Conservation (phyloP, 495 filamentous ascomycete genomes). For the Penicillium diatomitis region DNA sequence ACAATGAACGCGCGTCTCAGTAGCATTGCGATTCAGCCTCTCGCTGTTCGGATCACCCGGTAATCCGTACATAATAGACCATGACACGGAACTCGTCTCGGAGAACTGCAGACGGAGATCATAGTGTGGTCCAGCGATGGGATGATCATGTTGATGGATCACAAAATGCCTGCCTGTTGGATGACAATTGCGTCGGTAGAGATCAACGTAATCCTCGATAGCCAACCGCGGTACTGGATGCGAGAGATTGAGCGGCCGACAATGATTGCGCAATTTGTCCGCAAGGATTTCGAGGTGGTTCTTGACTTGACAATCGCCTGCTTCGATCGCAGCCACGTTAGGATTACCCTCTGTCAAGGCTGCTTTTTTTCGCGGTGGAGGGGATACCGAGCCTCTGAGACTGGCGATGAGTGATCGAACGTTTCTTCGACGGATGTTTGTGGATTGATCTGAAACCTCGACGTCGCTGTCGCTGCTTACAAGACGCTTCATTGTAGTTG, state of each 20-base stretch:
- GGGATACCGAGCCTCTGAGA: conserved; percentile 9
- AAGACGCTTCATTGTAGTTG: conserved; percentile 2
- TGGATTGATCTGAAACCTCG: background rate
- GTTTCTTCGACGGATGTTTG: background rate
- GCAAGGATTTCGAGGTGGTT: conserved; percentile 48
- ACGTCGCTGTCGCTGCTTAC: conserved; percentile 3
- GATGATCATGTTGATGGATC: conserved; percentile 63
- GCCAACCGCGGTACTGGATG: conserved; percentile 26
- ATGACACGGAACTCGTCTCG: conserved; percentile 51
- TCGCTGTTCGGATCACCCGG: conserved; percentile 54
- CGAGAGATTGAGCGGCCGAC: conserved; percentile 1
- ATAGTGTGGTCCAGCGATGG: conserved; percentile 54
- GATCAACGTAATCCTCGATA: conserved; percentile 36
- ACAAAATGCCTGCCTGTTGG: conserved; percentile 50
- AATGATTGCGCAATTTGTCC: conserved; percentile 24
- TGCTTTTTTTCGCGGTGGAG: conserved; percentile 2
- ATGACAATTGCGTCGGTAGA: conserved; percentile 45
- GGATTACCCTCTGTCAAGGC: background rate
- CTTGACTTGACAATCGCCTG: conserved; percentile 41
- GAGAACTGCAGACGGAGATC: conserved; percentile 61
- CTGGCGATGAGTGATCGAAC: conserved; percentile 1
- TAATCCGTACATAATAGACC: conserved; percentile 58
- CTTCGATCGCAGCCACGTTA: conserved; percentile 45
- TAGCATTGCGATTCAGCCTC: conserved; percentile 51
- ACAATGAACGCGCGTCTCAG: conserved; percentile 58